These are phyloP conservation scores for Tubosaeta sp. DNA, from an alignment of 768 basidiomycete species.

Conservation along the genomic window DNA sequence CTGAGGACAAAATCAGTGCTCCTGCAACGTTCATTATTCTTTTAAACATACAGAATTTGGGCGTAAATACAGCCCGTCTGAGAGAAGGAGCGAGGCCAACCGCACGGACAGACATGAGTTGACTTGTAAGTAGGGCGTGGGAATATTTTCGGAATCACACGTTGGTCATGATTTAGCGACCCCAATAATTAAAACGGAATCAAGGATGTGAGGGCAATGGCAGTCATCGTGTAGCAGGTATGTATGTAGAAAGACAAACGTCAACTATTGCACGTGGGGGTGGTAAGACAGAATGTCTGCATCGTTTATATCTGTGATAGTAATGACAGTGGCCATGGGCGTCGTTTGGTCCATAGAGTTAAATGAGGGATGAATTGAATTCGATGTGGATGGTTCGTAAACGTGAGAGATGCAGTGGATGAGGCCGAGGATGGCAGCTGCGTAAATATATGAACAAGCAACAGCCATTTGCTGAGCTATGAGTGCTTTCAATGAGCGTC, in stretches of 20 bases:
- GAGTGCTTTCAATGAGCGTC: constrained; percentile 1
- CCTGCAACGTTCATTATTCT: not conserved
- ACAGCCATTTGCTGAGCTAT: constrained; percentile 3
- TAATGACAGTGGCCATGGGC: constrained; percentile 4
- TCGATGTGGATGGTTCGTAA: not conserved
- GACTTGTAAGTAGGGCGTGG: constrained; percentile 12
- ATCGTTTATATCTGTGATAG: constrained; percentile 14
- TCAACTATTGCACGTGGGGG: constrained; percentile 6
- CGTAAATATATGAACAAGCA: not conserved
- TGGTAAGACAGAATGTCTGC: constrained; percentile 9
- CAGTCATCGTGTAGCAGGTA: constrained; percentile 19
- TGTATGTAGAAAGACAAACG: constrained; percentile 8
- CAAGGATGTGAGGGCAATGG: constrained; percentile 1
- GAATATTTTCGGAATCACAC: constrained; percentile 18
- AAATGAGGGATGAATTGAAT: constrained; percentile 1
- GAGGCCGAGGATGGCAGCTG: constrained; percentile 1
- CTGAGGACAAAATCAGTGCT: constrained; percentile 19
- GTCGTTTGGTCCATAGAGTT: constrained; percentile 1
- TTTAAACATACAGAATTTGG: constrained; percentile 25
- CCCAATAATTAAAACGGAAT: not conserved
- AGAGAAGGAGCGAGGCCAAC: constrained; percentile 57
- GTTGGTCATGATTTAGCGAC: not conserved
- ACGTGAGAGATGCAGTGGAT: constrained; percentile 5
- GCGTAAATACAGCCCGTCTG: constrained; percentile 44
- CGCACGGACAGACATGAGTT: constrained; percentile 33